phyloP scores from a whole-genome alignment of 768 basidiomycete species.

The Hebeloma cylindrosporum region DNA sequence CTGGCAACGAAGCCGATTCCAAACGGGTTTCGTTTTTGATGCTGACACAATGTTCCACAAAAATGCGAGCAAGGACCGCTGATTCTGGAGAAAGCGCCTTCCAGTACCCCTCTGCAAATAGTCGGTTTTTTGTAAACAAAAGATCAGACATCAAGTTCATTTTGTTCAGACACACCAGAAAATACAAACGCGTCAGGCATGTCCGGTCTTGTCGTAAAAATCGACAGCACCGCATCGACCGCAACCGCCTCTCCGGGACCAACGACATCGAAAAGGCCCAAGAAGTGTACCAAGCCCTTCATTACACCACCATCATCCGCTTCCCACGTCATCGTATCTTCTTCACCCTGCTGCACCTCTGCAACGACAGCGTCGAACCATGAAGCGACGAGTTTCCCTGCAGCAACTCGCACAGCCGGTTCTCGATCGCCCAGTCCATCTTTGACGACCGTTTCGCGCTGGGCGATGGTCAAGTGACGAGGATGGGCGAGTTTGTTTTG shows the following conservation, averaged over 20 bases:
- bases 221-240: constrained; percentile 73
- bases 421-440: constrained; percentile 92
- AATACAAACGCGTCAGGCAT: constrained; percentile 74
- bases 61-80: constrained; percentile 80
- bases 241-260: constrained; percentile 69
- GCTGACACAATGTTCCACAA: constrained; percentile 75
- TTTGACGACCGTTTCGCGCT: constrained; percentile 83
- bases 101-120: constrained; percentile 65
- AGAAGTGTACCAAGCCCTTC: constrained; percentile 45
- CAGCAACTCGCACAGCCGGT: constrained; percentile 75
- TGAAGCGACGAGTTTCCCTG: constrained; percentile 69
- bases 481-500: constrained; percentile 57
- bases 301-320: constrained; percentile 49
- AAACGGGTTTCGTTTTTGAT: constrained; percentile 63
- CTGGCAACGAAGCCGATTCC: constrained; percentile 71
- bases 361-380: constrained; percentile 74
- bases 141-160: constrained; percentile 7
- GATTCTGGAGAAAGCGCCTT: constrained; percentile 71
- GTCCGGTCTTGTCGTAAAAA: constrained; percentile 73
- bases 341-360: constrained; percentile 36
- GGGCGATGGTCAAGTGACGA: constrained; percentile 69
- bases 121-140: constrained; percentile 33
- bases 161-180: constrained; percentile 69
- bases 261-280: constrained; percentile 60
- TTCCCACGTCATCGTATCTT: constrained; percentile 32